Conservation (phyloP, 176 grass and related monocot genomes). For the Lolium multiflorum region DNA sequence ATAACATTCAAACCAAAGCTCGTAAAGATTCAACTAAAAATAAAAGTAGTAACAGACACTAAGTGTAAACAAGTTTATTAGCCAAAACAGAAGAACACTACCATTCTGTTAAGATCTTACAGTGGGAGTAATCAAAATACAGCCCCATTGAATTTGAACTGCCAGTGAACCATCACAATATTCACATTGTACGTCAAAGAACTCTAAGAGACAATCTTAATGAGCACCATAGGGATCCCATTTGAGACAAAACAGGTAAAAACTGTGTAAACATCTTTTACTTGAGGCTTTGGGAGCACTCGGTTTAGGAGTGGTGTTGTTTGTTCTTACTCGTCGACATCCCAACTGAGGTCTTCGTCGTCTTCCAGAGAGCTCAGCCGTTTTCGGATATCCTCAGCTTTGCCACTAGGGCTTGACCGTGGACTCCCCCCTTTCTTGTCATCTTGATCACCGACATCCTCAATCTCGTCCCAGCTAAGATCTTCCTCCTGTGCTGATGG, state of each 20-base stretch:
- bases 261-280: constrained; percentile 20
- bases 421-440: constrained; percentile 62
- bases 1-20: constrained; percentile 9
- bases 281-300: neutral
- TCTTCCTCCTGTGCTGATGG: constrained; percentile 73
- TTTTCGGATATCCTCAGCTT: constrained; percentile 68
- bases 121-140: constrained; percentile 32
- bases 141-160: constrained; percentile 35
- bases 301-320: neutral
- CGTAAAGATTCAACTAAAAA: constrained; percentile 28
- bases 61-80: constrained; percentile 21
- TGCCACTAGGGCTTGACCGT: constrained; percentile 47
- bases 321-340: constrained; percentile 73
- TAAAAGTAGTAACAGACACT: neutral
- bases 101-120: constrained; percentile 14
- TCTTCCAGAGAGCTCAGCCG: constrained; percentile 62
- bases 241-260: constrained; percentile 9
- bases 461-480: constrained; percentile 86
- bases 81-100: constrained; percentile 40
- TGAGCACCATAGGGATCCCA: constrained; percentile 34
- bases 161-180: constrained; percentile 39
- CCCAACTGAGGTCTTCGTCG: constrained; percentile 83
- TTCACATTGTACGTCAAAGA: constrained; percentile 37
- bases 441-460: constrained; percentile 65
- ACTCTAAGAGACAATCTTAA: neutral